Percentiles rank a stretch among this genome's conserved stretches.
Conservation (phyloP, 345 rosid species). For the Nephelium lappaceum region DNA sequence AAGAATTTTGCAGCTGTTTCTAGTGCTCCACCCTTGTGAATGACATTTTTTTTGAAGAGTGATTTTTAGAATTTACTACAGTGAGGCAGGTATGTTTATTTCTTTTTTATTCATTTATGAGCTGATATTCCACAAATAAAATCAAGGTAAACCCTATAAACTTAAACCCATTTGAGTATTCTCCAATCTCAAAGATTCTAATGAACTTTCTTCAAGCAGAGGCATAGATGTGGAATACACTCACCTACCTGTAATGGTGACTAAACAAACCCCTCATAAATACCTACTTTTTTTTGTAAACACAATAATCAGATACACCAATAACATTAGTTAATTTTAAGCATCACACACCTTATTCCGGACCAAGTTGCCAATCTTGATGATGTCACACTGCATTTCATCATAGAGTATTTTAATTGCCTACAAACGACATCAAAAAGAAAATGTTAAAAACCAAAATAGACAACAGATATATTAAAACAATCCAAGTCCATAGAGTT, state of each 20-base stretch:
- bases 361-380: slow-evolving; percentile 82
- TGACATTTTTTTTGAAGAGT: neutral
- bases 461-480: slow-evolving; percentile 2
- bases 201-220: neutral
- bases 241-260: neutral
- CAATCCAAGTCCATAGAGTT: neutral
- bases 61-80: neutral
- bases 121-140: neutral
- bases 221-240: neutral
- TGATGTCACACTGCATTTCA: slow-evolving; percentile 86
- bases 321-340: neutral
- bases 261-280: neutral
- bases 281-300: neutral
- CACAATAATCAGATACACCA: neutral
- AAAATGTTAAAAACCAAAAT: slow-evolving; percentile 13
- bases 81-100: neutral
- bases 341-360: slow-evolving; percentile 64
- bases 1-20: neutral
- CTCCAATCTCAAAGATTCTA: neutral
- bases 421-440: slow-evolving; percentile 34
- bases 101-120: neutral
- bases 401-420: slow-evolving; percentile 84
- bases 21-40: neutral
- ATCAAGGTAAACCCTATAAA: neutral
- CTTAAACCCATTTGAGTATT: neutral